Base-by-base conservation (phyloP, 1,284 basidiomycete species). In the Ceratobasidium sp. region DNA sequence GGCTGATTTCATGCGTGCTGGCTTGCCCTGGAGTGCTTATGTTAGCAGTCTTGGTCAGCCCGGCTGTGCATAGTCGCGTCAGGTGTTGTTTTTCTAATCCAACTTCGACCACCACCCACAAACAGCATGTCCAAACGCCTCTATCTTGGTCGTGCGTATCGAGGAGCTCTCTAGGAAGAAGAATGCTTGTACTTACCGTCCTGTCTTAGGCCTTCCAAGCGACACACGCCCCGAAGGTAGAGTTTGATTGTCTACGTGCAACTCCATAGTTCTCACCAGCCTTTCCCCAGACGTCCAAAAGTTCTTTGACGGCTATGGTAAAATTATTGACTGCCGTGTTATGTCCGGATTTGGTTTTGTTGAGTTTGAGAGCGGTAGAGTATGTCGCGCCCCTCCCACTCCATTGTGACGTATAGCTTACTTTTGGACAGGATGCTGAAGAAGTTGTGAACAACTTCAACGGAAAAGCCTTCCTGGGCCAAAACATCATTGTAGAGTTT, bases 261-360 rank as follows among this genome's bases (percentile, higher is more conserved):
- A 26, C 8, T 39, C 9, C 2, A 50, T 41, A 28, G 45, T 46
- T n/a, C 28, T 69, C 62, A 73, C 34, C 14, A 18, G n/a, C n/a
- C 26, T 45, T 46, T 43, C 52, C 28, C 9, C 32, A 69, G 92
- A 94, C 77, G 89, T 94, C 52, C 84, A 85, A 74, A 91, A 95
- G 82, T 89, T 94, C 80, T 96, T 97, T 80, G 91, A 93, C 75
- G 89, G 89, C 73, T 92, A 89, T 80, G 94, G 94, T 41, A 89
- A 87, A 74, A 91, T 97, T 77, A 85, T 92, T 77, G 96, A 97
- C 82, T 91, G 94, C 81, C 90, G 94, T 77, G 91, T 97, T 80
- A 96, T 97, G 94, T 94, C 92, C 71, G 93, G 93, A 50, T 97
- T 97, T 78, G 96, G 94, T 61, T 97, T 98, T 79, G 89, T 97